Conservation (phyloP, 306 rosid species). For the Lathyrus sativus region DNA sequence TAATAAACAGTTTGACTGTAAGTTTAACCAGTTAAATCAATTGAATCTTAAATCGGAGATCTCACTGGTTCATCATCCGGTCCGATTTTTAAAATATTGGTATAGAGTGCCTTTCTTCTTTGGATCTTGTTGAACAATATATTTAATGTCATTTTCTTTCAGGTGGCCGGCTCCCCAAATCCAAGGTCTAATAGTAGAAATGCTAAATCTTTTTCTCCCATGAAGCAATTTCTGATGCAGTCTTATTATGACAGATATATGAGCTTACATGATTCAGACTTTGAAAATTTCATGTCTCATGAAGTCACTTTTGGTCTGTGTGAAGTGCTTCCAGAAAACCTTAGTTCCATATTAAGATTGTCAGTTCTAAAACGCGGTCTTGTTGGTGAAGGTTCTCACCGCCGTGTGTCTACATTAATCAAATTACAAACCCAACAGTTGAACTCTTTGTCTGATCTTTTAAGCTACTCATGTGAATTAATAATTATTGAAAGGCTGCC, state of each 20-base stretch:
- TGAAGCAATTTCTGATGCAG: conserved; percentile 52
- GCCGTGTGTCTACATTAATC: conserved; percentile 56
- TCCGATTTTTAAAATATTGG: too few relatives aligned
- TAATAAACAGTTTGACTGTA: too few relatives aligned
- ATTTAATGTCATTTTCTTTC: conserved; percentile 44
- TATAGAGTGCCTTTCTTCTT: not conserved
- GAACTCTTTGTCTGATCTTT: conserved; percentile 41
- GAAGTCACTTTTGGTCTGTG: conserved; percentile 52
- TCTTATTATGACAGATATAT: conserved; percentile 57
- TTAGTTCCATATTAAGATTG: conserved; percentile 39
- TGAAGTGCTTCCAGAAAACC: conserved; percentile 46
- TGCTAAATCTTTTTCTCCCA: conserved; percentile 36
- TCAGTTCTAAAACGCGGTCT: conserved; percentile 53
- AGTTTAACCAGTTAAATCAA: too few relatives aligned
- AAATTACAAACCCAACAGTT: conserved; percentile 41
- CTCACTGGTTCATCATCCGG: too few relatives aligned
- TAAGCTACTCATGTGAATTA: conserved; percentile 50
- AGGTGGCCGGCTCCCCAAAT: conserved; percentile 46
- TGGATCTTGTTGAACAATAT: conserved; percentile 16
- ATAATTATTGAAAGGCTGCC: conserved; percentile 74
- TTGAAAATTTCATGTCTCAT: conserved; percentile 58
- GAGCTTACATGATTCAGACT: conserved; percentile 52
- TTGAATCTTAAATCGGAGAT: too few relatives aligned
- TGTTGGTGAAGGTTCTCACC: conserved; percentile 82
- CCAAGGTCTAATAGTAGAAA: conserved; percentile 27